Percentiles rank a stretch among this genome's conserved stretches.
These are phyloP conservation scores for Coleophoma crateriformis DNA, from an alignment of 2,329 filamentous ascomycete genomes.

Conservation along the genomic window DNA sequence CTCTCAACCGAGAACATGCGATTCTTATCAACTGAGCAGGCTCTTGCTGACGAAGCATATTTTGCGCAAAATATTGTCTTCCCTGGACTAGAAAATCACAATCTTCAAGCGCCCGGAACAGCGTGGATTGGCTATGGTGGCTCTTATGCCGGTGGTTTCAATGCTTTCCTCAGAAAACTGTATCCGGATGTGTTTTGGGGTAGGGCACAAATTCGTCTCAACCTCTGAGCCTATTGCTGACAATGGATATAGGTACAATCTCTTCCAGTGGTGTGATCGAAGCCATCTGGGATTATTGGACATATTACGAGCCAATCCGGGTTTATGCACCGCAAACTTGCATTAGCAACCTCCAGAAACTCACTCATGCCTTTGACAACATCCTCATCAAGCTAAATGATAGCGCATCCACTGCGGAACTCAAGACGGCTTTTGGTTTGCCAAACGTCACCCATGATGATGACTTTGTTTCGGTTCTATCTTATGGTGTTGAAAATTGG, in stretches of 20 bases:
- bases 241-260: conserved; percentile 45
- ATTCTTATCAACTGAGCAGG: conserved; percentile 79
- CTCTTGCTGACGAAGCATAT: conserved; percentile 74
- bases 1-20: conserved; percentile 66
- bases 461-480: conserved; percentile 46
- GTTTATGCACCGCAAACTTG: conserved; percentile 55
- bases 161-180: conserved; percentile 66
- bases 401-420: conserved; percentile 27
- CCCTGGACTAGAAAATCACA: conserved; percentile 58
- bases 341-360: conserved; percentile 55
- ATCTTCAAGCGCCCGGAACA: conserved; percentile 59
- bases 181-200: conserved; percentile 79
- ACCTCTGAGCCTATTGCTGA: too few relatives aligned
- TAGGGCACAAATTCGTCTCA: neutral
- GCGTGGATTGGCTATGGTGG: conserved; percentile 80
- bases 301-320: conserved; percentile 55
- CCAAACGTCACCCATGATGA: conserved; percentile 32
- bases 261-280: conserved; percentile 75
- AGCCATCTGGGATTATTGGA: conserved; percentile 73
- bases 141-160: conserved; percentile 77
- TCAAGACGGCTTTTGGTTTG: conserved; percentile 50
- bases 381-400: conserved; percentile 46
- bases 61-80: conserved; percentile 72
- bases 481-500: conserved; percentile 40
- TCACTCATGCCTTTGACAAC: conserved; percentile 52